Conservation (phyloP, 2,329 filamentous ascomycete genomes). For the Colletotrichum incanum region DNA sequence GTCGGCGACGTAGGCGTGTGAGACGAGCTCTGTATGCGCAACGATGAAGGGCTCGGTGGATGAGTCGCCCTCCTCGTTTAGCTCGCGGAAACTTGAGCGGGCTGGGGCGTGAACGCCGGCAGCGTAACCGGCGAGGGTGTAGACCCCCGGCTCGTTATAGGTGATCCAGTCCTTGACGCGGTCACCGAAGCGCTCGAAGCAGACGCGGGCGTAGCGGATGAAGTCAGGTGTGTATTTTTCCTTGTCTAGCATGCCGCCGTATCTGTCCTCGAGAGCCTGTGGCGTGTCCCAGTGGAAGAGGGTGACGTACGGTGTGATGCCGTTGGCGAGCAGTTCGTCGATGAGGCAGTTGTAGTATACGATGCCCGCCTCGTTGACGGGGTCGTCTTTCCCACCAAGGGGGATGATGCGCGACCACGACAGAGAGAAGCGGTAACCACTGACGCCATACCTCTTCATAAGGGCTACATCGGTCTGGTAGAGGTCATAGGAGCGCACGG, state of each 20-base stretch:
- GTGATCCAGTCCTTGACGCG: slow-evolving; percentile 74
- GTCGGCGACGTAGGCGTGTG: slow-evolving; percentile 55
- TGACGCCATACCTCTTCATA: slow-evolving; percentile 71
- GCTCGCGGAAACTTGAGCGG: slow-evolving; percentile 50
- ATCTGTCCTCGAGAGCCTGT: slow-evolving; percentile 70
- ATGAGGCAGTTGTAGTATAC: slow-evolving; percentile 73
- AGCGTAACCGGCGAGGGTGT: slow-evolving; percentile 53
- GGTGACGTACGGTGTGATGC: slow-evolving; percentile 73
- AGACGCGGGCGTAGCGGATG: slow-evolving; percentile 70
- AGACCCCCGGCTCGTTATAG: slow-evolving; percentile 54
- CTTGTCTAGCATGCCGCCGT: slow-evolving; percentile 74
- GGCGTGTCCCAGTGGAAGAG: slow-evolving; percentile 78
- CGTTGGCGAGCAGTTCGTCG: slow-evolving; percentile 70
- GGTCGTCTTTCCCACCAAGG: slow-evolving; percentile 73
- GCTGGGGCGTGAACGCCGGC: slow-evolving; percentile 54
- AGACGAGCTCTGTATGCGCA: slow-evolving; percentile 57
- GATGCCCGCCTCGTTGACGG: slow-evolving; percentile 73
- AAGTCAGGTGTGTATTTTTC: slow-evolving; percentile 74
- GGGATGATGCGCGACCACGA: slow-evolving; percentile 78
- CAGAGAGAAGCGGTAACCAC: slow-evolving; percentile 75
- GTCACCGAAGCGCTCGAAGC: slow-evolving; percentile 70
- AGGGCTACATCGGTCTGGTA: slow-evolving; percentile 71
- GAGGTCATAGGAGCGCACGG: slow-evolving; percentile 57
- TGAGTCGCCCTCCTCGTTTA: slow-evolving; percentile 52
- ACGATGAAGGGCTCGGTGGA: slow-evolving; percentile 56